Percentiles rank a stretch among this genome's conserved stretches.
Conservation (phyloP, 176 grass and related monocot species). For the Eragrostis nindensis region DNA sequence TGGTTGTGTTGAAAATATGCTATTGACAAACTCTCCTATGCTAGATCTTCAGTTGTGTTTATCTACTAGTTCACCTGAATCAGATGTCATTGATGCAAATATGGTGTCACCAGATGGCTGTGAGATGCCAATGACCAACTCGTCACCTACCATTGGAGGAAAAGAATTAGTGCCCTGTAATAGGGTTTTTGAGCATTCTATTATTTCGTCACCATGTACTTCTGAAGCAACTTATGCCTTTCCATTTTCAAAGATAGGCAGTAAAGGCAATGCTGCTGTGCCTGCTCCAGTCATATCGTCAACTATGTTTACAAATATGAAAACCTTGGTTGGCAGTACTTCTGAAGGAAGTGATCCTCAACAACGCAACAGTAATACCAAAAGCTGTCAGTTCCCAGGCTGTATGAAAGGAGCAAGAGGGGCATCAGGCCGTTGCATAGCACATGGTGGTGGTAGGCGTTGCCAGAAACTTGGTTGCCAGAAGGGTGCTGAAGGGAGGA, state of each 20-base stretch:
- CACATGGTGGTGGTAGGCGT: slow-evolving; percentile 84
- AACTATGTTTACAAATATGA: slow-evolving; percentile 53
- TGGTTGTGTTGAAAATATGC: slow-evolving; percentile 33
- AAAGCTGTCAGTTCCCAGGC: slow-evolving; percentile 77
- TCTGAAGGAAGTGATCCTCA: slow-evolving; percentile 51
- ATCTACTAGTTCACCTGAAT: slow-evolving; percentile 65
- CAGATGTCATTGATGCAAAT: slow-evolving; percentile 51
- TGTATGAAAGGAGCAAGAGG: slow-evolving; percentile 93
- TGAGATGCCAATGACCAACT: slow-evolving; percentile 28
- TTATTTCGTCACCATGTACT: slow-evolving; percentile 42
- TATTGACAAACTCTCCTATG: slow-evolving; percentile 15
- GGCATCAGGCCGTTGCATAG: slow-evolving; percentile 86
- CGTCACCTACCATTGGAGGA: slow-evolving; percentile 13
- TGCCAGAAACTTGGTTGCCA: slow-evolving; percentile 83
- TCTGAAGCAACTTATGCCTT: slow-evolving; percentile 49
- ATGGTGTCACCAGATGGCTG: slow-evolving; percentile 34
- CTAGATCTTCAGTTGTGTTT: slow-evolving; percentile 82
- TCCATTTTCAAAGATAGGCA: slow-evolving; percentile 39
- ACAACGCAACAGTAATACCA: slow-evolving; percentile 45
- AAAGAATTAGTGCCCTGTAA: slow-evolving; percentile 50
- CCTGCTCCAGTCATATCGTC: slow-evolving; percentile 48
- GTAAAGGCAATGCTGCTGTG: slow-evolving; percentile 35
- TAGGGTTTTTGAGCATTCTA: slow-evolving; percentile 52
- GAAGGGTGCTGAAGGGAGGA: slow-evolving; percentile 94
- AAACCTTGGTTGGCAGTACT: slow-evolving; percentile 55